Evolutionary conservation across 129 eudicot genomes (phyloP), one percentile per base, ranked within the genome.

Genomic region (Saussurea involucrata): DNA sequence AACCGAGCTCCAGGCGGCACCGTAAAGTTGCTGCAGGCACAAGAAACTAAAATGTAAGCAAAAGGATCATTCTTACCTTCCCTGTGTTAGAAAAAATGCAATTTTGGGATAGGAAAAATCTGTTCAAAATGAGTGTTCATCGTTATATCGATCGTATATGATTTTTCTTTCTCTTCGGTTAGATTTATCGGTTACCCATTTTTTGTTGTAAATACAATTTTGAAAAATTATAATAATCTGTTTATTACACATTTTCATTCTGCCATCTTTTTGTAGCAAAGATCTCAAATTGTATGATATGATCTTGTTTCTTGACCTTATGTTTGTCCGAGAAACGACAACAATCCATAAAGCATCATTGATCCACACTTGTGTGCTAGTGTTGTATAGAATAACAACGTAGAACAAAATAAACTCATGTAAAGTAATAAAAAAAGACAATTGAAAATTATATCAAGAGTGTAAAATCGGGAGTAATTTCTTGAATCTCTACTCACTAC

Each of bases 1-100:
- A 70, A 80, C 80, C 91, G 18, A 66, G 83, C 70, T 78, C 86
- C 10, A 87, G 82, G 79, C 89, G 96, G 32, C 96, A 90, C 78
- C 84, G 96, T 42, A 92, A 92, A 82, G 86, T 82, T 57, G 85
- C 82, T 33, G 84, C 88, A 0, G 88, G 88, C 20, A 42, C 77
- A 44, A 84, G 83, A 77, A 79, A 79, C 40, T 22, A 22, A 60
- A 70, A 68, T 80, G 85, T 84, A 87, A 76, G 64, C 77, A 49
- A 81, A 78, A 72, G 68, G 46, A 63, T 66, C 73, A 66, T 76
- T 69, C 71, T 83, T 67, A 46, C 76, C 84, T 74, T 83, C 81
- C 82, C 88, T 85, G 83, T 72, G 61, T 83, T 73, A 71, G 85
- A 76, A 33, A 68, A 71, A 74, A 74, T 55, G 69, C 49, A 63